Base-by-base conservation (phyloP, 2,329 filamentous ascomycete genomes). In the Trichoderma aggressivum region DNA sequence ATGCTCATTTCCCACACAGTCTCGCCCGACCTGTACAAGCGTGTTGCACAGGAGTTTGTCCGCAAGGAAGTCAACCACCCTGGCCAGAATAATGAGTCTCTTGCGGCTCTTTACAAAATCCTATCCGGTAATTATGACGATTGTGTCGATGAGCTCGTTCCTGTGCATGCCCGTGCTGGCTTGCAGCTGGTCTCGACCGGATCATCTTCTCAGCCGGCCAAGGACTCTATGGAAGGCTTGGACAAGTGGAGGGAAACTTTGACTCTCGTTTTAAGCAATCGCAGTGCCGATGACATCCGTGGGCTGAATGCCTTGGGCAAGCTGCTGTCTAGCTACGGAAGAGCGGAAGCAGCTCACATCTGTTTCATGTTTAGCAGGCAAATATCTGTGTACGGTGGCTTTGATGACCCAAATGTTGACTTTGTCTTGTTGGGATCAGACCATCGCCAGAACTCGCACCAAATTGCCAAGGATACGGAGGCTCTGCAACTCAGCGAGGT, bases 211-310 rank as follows among this genome's bases (percentile, higher is more conserved):
- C 88, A 86, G 2, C 82, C 89, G 36, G 85, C 89, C 0, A 91
- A 90, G 74, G 94, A 96, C 79, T 90, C 91, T 0, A 85, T 95
- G 6, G 92, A 93, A 76, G 96, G 96, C 5, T 84, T 99, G 24
- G 93, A 98, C 76, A 94, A 94, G 80, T 99, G 96, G 96, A 90
- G 90, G 56, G 96, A 99, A 81, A 98, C 96, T 0, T 83, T 98
- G 50, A 89, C 91, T 2, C 84, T 99, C 72, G 89, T 98, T 30
- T 82, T 98, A 55, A 95, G 92, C 81, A 99, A 99, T 80, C 90
- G 96, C 72, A 97, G 92, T 73, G 82, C 87, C 2, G 91, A 93
- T 32, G 96, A 99, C 80, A 86, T 88, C 11, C 88, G 90, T 71
- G 94, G 94, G 7, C 82, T 99, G 32, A 86, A 92, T 70, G 90